Evolutionary conservation across 768 basidiomycete genomes (phyloP).

Genomic region (Podaxis pistillaris): DNA sequence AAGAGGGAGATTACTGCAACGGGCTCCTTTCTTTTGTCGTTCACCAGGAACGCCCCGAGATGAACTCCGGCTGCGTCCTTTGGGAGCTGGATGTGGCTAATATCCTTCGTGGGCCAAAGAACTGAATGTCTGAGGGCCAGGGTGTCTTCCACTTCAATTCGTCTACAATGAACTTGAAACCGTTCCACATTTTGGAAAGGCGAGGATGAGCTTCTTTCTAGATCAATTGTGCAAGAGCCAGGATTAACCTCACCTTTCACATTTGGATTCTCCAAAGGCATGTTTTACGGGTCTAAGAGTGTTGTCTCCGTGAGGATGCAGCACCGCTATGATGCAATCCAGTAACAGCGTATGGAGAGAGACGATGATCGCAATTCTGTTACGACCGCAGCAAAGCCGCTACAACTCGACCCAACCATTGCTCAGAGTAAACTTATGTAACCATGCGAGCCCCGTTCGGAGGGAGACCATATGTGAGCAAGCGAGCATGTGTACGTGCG

Average conservation of each 20-base stretch:
- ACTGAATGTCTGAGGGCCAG: constrained; percentile 53
- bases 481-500: not conserved
- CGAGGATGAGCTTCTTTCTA: not conserved
- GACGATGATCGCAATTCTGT: not conserved
- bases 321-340: constrained; percentile 9
- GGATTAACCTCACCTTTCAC: not conserved
- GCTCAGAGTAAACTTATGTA: not conserved
- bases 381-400: not conserved
- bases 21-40: constrained; percentile 26
- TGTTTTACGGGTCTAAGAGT: constrained; percentile 6
- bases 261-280: not conserved
- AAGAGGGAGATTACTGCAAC: constrained; percentile 61
- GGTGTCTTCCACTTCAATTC: constrained; percentile 42
- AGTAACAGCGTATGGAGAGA: not conserved
- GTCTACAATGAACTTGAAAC: constrained; percentile 8
- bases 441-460: not conserved
- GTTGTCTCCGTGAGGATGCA: constrained; percentile 11
- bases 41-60: constrained; percentile 52
- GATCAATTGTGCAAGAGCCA: not conserved
- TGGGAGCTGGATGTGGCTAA: constrained; percentile 48
- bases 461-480: not conserved
- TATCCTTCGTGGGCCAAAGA: constrained; percentile 52
- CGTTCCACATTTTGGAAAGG: not conserved
- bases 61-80: constrained; percentile 52
- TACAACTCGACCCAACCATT: not conserved